phyloP scores from a whole-genome alignment of 352 stramenopile species.

The Pythium myriotylum region DNA sequence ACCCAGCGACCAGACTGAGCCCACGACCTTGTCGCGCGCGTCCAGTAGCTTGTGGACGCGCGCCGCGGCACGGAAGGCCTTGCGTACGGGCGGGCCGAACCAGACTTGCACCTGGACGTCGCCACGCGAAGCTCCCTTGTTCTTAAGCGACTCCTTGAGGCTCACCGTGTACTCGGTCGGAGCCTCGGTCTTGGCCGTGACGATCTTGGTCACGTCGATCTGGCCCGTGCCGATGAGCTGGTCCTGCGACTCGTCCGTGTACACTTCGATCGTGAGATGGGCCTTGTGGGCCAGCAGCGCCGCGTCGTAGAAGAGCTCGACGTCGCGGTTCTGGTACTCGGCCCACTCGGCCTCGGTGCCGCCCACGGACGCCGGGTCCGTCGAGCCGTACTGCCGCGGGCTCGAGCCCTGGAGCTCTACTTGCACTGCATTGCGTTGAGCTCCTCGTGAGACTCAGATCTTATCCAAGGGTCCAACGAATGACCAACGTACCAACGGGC shows the following conservation, averaged over 20 bases:
- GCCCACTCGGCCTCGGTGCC: conserved; percentile 67
- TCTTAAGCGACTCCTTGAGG: conserved; percentile 47
- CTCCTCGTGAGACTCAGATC: conserved; percentile 8
- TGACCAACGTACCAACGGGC: conserved; percentile 53
- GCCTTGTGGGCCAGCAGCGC: conserved; percentile 47
- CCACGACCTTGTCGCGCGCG: conserved; percentile 66
- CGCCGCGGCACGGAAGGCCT: conserved; percentile 75
- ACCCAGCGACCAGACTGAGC: conserved; percentile 48
- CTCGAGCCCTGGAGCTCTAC: conserved; percentile 68
- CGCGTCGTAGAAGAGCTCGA: conserved; percentile 84
- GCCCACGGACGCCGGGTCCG: conserved; percentile 66
- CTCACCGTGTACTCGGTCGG: conserved; percentile 45
- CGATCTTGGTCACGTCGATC: conserved; percentile 46
- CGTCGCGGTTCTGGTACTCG: conserved; percentile 69
- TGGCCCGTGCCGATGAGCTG: conserved; percentile 77
- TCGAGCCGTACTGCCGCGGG: conserved; percentile 61
- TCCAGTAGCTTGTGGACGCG: conserved; percentile 75
- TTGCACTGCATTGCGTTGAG: conserved; percentile 67
- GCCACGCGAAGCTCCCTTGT: conserved; percentile 44
- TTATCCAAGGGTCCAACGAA: conserved; percentile 4
- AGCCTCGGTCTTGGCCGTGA: conserved; percentile 39
- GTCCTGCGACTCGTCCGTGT: conserved; percentile 68
- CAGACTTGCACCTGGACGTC: conserved; percentile 68
- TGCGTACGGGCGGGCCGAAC: conserved; percentile 78
- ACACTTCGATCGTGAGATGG: conserved; percentile 68